A percentile compares a stretch with the other conserved stretches of the same genome.
These are phyloP conservation scores for Vigna angularis DNA, from an alignment of 306 rosid genomes.

Conservation along the genomic window DNA sequence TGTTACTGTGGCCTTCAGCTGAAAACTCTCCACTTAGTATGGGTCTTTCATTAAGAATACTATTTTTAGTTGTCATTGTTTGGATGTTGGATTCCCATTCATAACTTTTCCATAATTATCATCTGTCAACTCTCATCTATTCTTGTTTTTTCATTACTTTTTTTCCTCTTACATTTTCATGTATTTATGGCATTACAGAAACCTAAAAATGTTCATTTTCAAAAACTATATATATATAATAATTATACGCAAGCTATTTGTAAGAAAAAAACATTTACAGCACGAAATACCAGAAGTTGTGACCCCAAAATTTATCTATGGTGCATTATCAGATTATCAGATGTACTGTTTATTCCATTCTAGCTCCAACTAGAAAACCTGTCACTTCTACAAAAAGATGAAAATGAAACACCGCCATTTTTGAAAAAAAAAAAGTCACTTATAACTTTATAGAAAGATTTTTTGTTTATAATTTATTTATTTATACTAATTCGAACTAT, in stretches of 20 bases:
- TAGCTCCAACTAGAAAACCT: not conserved
- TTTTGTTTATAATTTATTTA: not conserved
- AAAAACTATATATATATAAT: too few relatives aligned
- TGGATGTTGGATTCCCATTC: not conserved
- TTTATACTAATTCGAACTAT: not conserved
- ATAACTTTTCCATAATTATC: not conserved
- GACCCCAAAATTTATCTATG: not conserved
- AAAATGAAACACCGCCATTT: constrained; percentile 11
- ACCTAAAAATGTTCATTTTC: too few relatives aligned
- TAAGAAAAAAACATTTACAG: too few relatives aligned
- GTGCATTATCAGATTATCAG: not conserved
- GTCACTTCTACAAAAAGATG: not conserved
- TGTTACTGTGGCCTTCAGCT: not conserved
- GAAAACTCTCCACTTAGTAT: not conserved
- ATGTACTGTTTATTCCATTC: not conserved
- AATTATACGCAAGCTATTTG: too few relatives aligned
- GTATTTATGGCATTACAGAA: too few relatives aligned
- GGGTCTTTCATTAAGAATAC: not conserved
- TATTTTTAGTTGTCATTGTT: not conserved
- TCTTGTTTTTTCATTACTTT: too few relatives aligned
- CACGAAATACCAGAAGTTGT: too few relatives aligned
- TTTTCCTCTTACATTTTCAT: too few relatives aligned
- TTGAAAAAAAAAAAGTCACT: not conserved
- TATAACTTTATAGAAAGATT: not conserved
- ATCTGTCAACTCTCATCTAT: not conserved